phyloP scores from a whole-genome alignment of 225 moss, liverwort and hornwort species.

The Sphagnum contortum region DNA sequence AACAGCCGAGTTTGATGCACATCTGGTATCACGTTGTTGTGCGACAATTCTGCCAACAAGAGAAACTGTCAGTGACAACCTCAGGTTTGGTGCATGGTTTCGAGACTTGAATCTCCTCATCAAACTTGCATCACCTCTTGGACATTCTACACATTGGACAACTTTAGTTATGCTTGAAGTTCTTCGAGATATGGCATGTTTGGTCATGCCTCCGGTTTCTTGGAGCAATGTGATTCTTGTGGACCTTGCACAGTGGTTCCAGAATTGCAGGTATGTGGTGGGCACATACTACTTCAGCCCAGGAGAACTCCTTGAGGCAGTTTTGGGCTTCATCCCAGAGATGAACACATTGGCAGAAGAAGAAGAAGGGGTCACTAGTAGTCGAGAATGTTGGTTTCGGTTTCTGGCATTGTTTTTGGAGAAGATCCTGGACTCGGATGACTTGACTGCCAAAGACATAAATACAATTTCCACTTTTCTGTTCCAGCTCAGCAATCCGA shows the following conservation, averaged over 20 bases:
- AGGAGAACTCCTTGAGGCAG: slow-evolving; percentile 28
- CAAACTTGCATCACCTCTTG: slow-evolving; percentile 29
- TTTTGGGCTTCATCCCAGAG: slow-evolving; percentile 22
- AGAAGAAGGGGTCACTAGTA: too few relatives aligned
- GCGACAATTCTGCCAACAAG: slow-evolving; percentile 21
- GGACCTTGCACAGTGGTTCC: slow-evolving; percentile 27
- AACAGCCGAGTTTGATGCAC: slow-evolving; percentile 28
- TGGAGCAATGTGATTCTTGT: slow-evolving; percentile 12
- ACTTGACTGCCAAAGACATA: slow-evolving; percentile 9
- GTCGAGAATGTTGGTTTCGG: slow-evolving; percentile 17
- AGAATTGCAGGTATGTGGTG: not conserved
- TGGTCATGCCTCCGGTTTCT: slow-evolving; percentile 23
- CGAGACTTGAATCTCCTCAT: slow-evolving; percentile 32
- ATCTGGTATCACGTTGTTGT: slow-evolving; percentile 31
- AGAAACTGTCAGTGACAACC: slow-evolving; percentile 11
- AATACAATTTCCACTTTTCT: slow-evolving; percentile 29
- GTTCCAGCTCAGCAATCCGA: slow-evolving; percentile 17
- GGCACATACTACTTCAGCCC: slow-evolving; percentile 25
- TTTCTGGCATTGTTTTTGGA: slow-evolving; percentile 37
- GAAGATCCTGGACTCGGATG: slow-evolving; percentile 15
- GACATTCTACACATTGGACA: slow-evolving; percentile 26
- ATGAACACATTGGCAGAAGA: slow-evolving; percentile 11
- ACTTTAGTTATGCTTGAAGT: slow-evolving; percentile 36
- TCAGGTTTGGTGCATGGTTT: slow-evolving; percentile 23
- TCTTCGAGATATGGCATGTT: slow-evolving; percentile 26